phyloP scores from a whole-genome alignment of 768 basidiomycete genomes.

The Psilocybe subaeruginosa region DNA sequence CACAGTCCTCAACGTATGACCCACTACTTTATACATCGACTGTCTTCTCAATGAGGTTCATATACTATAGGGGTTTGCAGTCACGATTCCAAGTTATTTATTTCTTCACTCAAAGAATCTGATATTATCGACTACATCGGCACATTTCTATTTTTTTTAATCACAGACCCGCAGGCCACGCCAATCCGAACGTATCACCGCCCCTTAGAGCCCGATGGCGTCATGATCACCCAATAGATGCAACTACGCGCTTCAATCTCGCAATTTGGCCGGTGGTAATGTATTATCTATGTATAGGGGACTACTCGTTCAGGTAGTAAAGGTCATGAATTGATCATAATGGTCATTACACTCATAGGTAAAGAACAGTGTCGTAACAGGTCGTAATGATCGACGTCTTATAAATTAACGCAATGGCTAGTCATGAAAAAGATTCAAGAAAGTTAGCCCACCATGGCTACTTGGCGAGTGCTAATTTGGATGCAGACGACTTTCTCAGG shows the following conservation, averaged over 20 bases:
- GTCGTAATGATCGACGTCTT: neutral
- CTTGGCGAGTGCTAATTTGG: neutral
- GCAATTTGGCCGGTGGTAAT: no score
- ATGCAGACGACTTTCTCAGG: neutral
- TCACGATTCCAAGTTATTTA: constrained; percentile 27
- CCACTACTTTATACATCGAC: neutral
- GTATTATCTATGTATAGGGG: no score
- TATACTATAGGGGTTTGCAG: constrained; percentile 28
- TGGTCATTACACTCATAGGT: neutral
- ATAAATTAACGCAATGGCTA: no score
- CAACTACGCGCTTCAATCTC: neutral
- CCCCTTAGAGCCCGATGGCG: constrained; percentile 42
- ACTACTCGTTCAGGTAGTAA: neutral
- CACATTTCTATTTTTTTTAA: no score
- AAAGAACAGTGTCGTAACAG: neutral
- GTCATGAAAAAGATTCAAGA: no score
- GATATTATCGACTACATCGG: constrained; percentile 51
- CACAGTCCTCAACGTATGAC: constrained; percentile 38
- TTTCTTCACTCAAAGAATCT: constrained; percentile 34
- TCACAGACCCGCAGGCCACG: neutral
- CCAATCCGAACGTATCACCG: neutral
- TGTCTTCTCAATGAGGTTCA: no score
- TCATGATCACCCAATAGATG: constrained; percentile 42
- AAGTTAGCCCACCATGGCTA: neutral
- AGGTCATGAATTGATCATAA: constrained; percentile 1